Conservation (phyloP, 257 asterid genomes). For the Solanum habrochaites region DNA sequence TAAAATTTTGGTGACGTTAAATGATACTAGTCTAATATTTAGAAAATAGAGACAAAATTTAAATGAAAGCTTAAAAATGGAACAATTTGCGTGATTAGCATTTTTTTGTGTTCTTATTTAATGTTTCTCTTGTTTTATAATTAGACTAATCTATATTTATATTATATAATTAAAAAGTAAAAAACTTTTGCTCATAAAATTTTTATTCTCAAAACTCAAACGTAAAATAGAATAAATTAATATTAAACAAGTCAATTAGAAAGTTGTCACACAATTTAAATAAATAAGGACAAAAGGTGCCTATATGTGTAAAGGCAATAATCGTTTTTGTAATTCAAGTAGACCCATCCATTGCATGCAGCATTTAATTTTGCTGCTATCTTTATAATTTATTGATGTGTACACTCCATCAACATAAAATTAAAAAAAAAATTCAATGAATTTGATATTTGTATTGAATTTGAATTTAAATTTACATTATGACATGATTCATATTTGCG, state of each 20-base stretch:
- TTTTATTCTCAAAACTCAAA: background rate
- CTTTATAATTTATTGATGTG: background rate
- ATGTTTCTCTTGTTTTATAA: rapidly evolving
- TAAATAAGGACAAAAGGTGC: background rate
- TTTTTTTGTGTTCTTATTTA: background rate
- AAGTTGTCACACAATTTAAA: background rate
- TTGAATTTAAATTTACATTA: background rate
- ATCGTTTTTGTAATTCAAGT: conserved; percentile 6
- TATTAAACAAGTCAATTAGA: background rate
- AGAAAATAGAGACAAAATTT: background rate
- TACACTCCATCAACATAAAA: background rate
- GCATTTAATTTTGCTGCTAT: background rate
- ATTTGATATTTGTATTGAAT: rapidly evolving
- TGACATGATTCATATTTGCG: no score
- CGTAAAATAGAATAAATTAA: background rate
- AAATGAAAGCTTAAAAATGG: background rate
- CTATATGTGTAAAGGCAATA: background rate
- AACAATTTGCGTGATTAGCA: background rate
- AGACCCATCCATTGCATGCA: background rate
- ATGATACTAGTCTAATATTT: background rate
- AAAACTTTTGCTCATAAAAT: rapidly evolving
- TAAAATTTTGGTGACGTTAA: no score
- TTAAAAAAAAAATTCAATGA: no score
- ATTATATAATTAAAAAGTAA: background rate
- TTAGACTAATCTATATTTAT: background rate